A percentile compares a stretch with the other conserved stretches of the same genome.
Conservation (phyloP, 306 rosid species). For the Lathyrus oleraceus region DNA sequence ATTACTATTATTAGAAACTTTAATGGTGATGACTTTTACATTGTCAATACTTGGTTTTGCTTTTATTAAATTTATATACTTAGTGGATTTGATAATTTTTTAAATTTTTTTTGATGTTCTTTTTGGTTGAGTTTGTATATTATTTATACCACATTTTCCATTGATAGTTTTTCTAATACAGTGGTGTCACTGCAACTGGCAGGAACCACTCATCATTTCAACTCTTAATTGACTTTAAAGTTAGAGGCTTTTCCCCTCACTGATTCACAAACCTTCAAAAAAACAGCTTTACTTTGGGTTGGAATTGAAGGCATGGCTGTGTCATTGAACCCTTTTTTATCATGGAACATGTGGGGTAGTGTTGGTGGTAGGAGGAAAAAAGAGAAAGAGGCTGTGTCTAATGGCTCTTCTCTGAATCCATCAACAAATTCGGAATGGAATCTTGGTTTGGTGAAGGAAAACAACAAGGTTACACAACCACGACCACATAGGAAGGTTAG, state of each 20-base stretch:
- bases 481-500: neutral
- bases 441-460: conserved; percentile 7
- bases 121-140: neutral
- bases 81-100: neutral
- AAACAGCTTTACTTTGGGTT: neutral
- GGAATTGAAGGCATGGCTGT: conserved; percentile 49
- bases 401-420: neutral
- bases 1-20: too few relatives aligned
- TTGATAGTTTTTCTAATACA: conserved; percentile 38
- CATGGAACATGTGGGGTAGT: conserved; percentile 65
- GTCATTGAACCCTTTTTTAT: conserved; percentile 55
- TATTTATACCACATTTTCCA: neutral
- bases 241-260: neutral
- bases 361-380: conserved; percentile 17
- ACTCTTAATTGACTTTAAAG: conserved; percentile 1
- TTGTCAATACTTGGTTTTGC: conserved; percentile 5
- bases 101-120: neutral
- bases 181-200: conserved; percentile 58
- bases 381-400: conserved; percentile 53
- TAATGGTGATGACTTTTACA: neutral
- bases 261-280: neutral
- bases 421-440: too few relatives aligned
- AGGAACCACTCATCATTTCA: conserved; percentile 42
- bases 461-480: neutral
- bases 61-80: neutral